These are phyloP conservation scores for Penicillium verhagenii DNA, from an alignment of 495 filamentous ascomycete species.

Conservation along the genomic window DNA sequence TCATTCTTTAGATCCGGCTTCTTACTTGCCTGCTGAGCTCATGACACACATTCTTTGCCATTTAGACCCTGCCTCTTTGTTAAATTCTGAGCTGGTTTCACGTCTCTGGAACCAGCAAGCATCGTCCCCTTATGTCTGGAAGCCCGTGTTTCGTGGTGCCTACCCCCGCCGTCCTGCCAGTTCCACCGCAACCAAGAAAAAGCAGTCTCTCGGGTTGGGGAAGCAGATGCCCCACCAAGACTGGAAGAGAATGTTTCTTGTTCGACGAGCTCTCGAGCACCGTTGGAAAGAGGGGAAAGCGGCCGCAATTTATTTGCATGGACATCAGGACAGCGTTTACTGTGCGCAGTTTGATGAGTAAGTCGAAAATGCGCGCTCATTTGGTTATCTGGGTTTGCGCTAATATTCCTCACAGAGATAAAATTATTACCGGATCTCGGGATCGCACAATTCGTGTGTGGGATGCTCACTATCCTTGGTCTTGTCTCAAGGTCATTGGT, in stretches of 20 bases:
- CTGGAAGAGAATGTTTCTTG: constrained; percentile 84
- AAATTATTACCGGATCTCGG: constrained; percentile 94
- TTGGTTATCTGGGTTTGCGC: neutral
- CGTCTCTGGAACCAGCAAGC: constrained; percentile 60
- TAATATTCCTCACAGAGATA: constrained; percentile 54
- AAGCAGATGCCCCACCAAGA: constrained; percentile 55
- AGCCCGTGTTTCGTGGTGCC: constrained; percentile 67
- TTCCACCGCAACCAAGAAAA: constrained; percentile 45
- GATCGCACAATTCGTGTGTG: constrained; percentile 94
- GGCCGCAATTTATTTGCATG: constrained; percentile 82
- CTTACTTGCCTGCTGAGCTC: constrained; percentile 67
- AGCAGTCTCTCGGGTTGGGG: constrained; percentile 48
- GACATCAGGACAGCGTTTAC: constrained; percentile 93
- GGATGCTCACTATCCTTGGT: constrained; percentile 79
- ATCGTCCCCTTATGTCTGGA: constrained; percentile 71
- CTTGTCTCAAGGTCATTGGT: constrained; percentile 79
- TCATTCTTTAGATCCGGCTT: constrained; percentile 59
- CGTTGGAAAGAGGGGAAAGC: constrained; percentile 78
- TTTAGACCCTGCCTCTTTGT: constrained; percentile 67
- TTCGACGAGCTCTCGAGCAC: constrained; percentile 67
- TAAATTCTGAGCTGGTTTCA: constrained; percentile 61
- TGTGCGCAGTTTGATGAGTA: constrained; percentile 98
- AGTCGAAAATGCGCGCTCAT: constrained; percentile 23
- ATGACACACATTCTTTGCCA: constrained; percentile 67
- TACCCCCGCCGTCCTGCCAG: constrained; percentile 47